Evolutionary conservation across 1,284 basidiomycete genomes (phyloP), one percentile per base, ranked within the genome.

Genomic region (Neolentinus lepideus): DNA sequence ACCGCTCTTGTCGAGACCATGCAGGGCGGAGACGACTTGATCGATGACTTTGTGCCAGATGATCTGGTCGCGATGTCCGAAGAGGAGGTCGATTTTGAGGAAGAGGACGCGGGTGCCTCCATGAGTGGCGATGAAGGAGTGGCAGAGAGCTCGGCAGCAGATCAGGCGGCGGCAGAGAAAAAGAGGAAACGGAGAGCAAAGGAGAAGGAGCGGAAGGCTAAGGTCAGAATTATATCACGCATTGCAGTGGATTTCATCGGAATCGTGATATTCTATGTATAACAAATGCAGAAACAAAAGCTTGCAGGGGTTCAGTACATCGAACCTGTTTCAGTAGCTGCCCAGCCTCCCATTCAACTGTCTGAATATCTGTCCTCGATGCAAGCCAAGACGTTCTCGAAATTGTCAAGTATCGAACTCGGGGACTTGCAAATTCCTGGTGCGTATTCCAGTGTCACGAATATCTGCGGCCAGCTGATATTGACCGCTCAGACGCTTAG

Each of bases 11-110:
- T 16, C 16, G 16, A 6, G 16, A n/a, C 19, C 38, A 43, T 43
- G 38, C 38, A 43, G 38, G 12, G 12, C 16, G 38, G 38, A 43
- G 91, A 93, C 74, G 88, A 88, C 71, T 76, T 92, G 19, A 86
- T 87, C 46, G 90, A 92, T 64, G 88, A 92, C 63, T 90, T 88
- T 65, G 73, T 88, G 43, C 77, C 79, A 27, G 90, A 92, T 60
- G 85, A 87, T 52, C 71, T 81, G 22, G 78, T 89, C 0, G 83
- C 80, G 1, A 67, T 80, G 14, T 85, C 83, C 1, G 79, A 73
- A 22, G 81, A 79, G 16, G 84, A 81, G 38, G 79, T 78, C 19
- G 69, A 70, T 54, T 61, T 67, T 8, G 75, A 71, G 48, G 70
- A 65, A 6, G 75, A 76, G 24, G 73, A 76, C 53, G 67, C 73